These are phyloP conservation scores for Athelia psychrophila DNA, from an alignment of 1,284 basidiomycete species.

Conservation along the genomic window DNA sequence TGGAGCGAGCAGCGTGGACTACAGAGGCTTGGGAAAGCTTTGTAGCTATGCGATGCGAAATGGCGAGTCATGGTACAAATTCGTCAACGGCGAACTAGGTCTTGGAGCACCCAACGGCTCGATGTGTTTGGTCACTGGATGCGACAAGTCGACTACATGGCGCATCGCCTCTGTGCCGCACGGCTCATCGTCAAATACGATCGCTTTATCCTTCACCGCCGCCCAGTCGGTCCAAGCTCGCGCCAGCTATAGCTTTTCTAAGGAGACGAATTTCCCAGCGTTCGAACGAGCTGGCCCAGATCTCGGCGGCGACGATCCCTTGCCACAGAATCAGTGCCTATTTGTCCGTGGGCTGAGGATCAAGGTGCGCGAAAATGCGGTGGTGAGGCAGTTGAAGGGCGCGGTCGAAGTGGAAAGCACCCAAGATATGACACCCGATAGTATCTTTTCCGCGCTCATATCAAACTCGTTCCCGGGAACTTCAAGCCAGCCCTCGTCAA, in stretches of 20 bases:
- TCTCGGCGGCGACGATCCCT: neutral
- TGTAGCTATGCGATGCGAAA: constrained; percentile 2
- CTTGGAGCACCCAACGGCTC: constrained; percentile 5
- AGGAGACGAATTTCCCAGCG: neutral
- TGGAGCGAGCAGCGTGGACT: neutral
- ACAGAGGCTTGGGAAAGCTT: neutral
- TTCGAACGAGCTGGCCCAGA: neutral
- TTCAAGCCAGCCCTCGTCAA: neutral
- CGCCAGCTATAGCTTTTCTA: neutral
- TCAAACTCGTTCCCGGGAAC: neutral
- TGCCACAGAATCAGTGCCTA: constrained; percentile 1
- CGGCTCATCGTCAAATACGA: neutral
- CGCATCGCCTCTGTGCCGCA: constrained; percentile 6
- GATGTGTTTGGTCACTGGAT: constrained; percentile 11
- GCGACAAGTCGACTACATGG: constrained; percentile 8
- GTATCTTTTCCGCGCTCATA: neutral
- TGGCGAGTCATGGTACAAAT: constrained; percentile 10
- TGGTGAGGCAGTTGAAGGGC: neutral
- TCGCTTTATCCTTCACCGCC: neutral
- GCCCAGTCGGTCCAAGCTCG: neutral
- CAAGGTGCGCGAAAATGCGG: neutral
- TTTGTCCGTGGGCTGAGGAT: constrained; percentile 1
- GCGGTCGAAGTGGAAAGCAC: neutral
- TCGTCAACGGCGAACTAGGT: constrained; percentile 5
- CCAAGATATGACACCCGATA: neutral